Evolutionary conservation across 2,329 filamentous ascomycete genomes (phyloP), one percentile per base, ranked within the genome.

Genomic region (Aspergillus brasiliensis): DNA sequence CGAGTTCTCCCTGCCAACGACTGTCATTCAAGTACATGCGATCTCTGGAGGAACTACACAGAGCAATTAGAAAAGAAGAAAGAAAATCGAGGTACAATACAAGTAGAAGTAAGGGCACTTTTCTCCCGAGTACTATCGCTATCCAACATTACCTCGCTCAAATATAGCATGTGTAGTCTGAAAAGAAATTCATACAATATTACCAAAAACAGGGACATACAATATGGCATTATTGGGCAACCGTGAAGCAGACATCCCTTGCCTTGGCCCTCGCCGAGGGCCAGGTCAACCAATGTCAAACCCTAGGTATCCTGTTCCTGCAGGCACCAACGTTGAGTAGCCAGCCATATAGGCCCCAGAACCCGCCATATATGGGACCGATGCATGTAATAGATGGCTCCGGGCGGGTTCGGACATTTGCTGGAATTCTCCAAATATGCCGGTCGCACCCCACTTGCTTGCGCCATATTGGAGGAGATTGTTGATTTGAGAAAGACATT

Each of bases 391-490:
- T 15, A 77, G 61, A 49, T 65, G 67, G 21, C 66, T 63, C 31
- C 64, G 70, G 23, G 75, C 48, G 6, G 65, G 48, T 0, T 67
- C 65, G 8, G 75, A 76, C 21, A 71, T 58, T 3, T 62, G 63
- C 56, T 75, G 68, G 51, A 77, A 78, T 31, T 73, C 64, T 15
- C 75, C 68, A 19, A 74, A 57, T 10, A 74, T 65, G 5, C 17
- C 44, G 8, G 61, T 62, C 28, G 75, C 59, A 46, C 72, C 69
- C 77, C 77, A 79, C 55, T 75, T 74, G 31, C 66, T 66, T 19
- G 62, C 61, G 17, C 72, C 72, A 51, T 73, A 74, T 19, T 70
- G 64, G 3, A 79, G 69, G 19, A 79, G 62, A 17, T 70, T 69
- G 15, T 67, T 63, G 15, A 71, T 69, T 51, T 76, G 72, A 4